These are phyloP conservation scores for Coemansia sp. DNA, from an alignment of 192 early-diverging fungal species.

Conservation along the genomic window DNA sequence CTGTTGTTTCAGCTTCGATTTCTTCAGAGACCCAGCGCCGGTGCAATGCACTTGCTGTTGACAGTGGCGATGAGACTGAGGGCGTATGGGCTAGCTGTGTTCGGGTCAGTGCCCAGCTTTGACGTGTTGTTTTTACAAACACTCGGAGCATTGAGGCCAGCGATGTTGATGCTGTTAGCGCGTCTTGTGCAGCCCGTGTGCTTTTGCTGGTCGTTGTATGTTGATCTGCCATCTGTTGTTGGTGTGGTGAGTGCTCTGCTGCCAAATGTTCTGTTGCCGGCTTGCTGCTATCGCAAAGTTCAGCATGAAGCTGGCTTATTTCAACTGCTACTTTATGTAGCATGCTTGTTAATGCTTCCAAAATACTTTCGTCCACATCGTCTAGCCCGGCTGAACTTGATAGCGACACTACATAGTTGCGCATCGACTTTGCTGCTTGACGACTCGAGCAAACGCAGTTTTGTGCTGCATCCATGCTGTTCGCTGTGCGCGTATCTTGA, in stretches of 20 bases:
- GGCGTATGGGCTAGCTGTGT: slow-evolving; percentile 36
- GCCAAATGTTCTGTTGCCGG: background rate
- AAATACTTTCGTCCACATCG: background rate
- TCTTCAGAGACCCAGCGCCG: slow-evolving; percentile 51
- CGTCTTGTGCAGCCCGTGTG: slow-evolving; percentile 1
- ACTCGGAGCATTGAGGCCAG: slow-evolving; percentile 38
- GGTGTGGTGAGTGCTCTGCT: background rate
- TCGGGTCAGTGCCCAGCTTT: slow-evolving; percentile 25
- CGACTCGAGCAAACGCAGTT: slow-evolving; percentile 23
- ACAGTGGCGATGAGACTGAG: slow-evolving; percentile 36
- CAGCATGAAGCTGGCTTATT: slow-evolving; percentile 4
- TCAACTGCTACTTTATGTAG: slow-evolving; percentile 16
- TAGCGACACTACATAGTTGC: slow-evolving; percentile 22
- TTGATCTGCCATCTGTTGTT: too few species aligned
- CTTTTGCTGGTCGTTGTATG: background rate
- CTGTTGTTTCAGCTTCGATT: slow-evolving; percentile 21
- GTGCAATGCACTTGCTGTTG: slow-evolving; percentile 19
- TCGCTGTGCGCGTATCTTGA: background rate
- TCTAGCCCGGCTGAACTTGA: slow-evolving; percentile 10
- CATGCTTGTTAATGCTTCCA: slow-evolving; percentile 16
- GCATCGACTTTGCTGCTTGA: slow-evolving; percentile 25
- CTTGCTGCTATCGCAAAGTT: background rate
- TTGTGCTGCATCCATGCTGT: background rate
- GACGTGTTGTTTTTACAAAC: slow-evolving; percentile 34
- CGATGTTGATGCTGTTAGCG: slow-evolving; percentile 15